Evolutionary conservation across 2,329 filamentous ascomycete species (phyloP).

Genomic region (Pyricularia sp.): DNA sequence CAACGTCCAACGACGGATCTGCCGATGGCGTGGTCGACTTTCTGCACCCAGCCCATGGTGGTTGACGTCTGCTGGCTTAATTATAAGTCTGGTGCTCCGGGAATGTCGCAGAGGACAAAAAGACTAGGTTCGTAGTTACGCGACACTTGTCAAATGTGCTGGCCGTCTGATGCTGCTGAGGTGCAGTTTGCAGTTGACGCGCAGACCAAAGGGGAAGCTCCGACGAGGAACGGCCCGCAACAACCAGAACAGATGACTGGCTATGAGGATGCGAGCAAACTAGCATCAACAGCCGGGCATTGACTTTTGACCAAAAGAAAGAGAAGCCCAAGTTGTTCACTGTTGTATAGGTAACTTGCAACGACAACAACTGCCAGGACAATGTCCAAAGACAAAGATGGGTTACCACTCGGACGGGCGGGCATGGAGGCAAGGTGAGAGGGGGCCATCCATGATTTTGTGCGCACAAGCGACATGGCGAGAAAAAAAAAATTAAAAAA

Average conservation of each 20-base stretch:
- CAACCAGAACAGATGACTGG: neutral
- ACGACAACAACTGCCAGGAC: neutral
- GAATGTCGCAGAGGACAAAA: neutral
- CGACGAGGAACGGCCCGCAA: neutral
- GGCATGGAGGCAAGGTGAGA: neutral
- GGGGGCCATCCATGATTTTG: neutral
- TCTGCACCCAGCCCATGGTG: conserved; percentile 35
- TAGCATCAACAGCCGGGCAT: neutral
- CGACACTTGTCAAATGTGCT: neutral
- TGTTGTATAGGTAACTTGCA: neutral
- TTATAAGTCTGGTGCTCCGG: neutral
- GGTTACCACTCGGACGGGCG: neutral
- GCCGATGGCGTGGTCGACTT: conserved; percentile 45
- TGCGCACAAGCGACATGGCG: neutral
- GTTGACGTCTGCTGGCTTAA: neutral
- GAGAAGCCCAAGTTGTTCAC: neutral
- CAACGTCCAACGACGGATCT: conserved; percentile 52
- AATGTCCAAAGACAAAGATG: neutral
- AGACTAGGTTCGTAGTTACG: neutral
- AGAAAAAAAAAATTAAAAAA: neutral
- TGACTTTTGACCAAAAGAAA: neutral
- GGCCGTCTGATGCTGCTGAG: neutral
- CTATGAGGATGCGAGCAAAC: neutral
- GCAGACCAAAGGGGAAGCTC: neutral
- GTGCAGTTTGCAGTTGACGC: neutral